Base-by-base conservation (phyloP, 257 asterid species). In the Lavandula angustifolia region DNA sequence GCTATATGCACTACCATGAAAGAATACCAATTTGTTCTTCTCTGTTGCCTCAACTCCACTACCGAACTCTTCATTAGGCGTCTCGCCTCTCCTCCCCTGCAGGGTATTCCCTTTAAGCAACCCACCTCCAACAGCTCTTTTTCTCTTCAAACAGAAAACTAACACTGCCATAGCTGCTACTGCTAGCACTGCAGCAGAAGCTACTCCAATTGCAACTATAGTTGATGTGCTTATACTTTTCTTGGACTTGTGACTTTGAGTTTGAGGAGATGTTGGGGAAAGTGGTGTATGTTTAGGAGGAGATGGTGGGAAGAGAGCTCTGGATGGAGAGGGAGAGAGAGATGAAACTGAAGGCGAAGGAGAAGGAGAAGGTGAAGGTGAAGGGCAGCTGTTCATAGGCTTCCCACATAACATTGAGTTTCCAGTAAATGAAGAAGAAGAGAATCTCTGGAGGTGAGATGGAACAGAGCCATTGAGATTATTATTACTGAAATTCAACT, bases 31-130 rank as follows among this genome's bases (percentile, higher is more conserved):
- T 60, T 78, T 82, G 84, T 87, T 87, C 75, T 78, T 84, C 47
- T 86, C 82, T n/a, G 85, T 81, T 9, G 75, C 87, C 72, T 82
- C 89, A 50, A 69, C 76, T 57, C 95, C 95, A 64, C 86, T 87
- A 17, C 78, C 75, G 44, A 79, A 87, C 29, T 84, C 87, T 64
- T 81, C 91, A 54, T 72, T 78, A 4, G 82, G 78, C 42, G 55
- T 65, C 48, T 74, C 79, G 37, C 41, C 61, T 73, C 79, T 55
- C 11, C 74, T 60, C 31, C 67, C 68, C 18, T 37, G 57, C 11
- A 44, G 17, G 43, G 60, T 9, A 50, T 79, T 71, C 16, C 73
- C 73, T 70, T 75, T 74, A 13, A 60, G 60, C 65, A 59, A 4
- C n/a, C 71, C 61, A 37, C 78, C 80, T 54, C 51, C 58, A 12